These are phyloP conservation scores for Cylindrotheca fusiformis DNA, from an alignment of 108 stramenopile genomes.

Conservation along the genomic window DNA sequence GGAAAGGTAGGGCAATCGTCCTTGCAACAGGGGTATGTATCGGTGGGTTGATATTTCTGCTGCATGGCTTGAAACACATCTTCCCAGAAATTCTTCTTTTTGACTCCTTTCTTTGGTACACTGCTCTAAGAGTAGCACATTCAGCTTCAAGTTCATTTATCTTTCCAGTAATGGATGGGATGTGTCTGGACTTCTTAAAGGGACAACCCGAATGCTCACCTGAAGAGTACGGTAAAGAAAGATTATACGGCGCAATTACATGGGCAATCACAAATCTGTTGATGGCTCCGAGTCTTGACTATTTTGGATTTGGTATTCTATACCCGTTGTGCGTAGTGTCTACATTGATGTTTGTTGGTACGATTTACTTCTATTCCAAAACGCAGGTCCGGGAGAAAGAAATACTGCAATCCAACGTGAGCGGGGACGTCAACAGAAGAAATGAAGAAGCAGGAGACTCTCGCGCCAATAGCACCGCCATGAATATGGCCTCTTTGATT, in stretches of 20 bases:
- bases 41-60: constrained; percentile 40
- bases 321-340: constrained; percentile 24
- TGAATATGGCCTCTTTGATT: neutral
- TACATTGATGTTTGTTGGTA: neutral
- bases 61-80: constrained; percentile 28
- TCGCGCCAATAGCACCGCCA: neutral
- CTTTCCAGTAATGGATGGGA: constrained; percentile 53
- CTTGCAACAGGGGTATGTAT: constrained; percentile 30
- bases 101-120: constrained; percentile 30
- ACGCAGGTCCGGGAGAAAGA: neutral
- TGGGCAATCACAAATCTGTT: constrained; percentile 51
- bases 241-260: constrained; percentile 56
- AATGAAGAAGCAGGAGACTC: neutral
- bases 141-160: constrained; percentile 32
- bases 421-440: neutral
- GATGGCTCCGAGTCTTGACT: constrained; percentile 44
- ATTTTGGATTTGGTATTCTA: constrained; percentile 36
- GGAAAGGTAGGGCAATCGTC: constrained; percentile 39
- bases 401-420: neutral
- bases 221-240: constrained; percentile 56
- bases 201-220: neutral
- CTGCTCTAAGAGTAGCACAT: constrained; percentile 30
- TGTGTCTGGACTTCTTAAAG: constrained; percentile 49
- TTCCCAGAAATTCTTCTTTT: constrained; percentile 13
- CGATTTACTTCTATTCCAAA: neutral